Evolutionary conservation across 768 basidiomycete species (phyloP).

Genomic region (Aureoboletus auriporus): DNA sequence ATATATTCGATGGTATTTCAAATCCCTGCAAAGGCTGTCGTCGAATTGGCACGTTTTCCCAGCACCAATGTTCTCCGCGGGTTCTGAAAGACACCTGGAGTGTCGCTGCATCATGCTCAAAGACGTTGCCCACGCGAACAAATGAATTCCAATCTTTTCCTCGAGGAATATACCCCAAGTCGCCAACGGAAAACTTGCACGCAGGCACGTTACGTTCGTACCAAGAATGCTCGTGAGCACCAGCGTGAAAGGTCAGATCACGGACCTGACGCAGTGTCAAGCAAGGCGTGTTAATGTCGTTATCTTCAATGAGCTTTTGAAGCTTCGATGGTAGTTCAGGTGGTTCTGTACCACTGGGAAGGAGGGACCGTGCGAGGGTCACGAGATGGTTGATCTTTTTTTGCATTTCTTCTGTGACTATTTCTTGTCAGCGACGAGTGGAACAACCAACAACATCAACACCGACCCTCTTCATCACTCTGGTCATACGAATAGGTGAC

Average conservation of each 20-base stretch:
- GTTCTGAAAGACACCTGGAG: conserved; percentile 22
- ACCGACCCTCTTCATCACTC: conserved; percentile 21
- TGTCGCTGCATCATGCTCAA: conserved; percentile 25
- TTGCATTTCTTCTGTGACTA: conserved; percentile 33
- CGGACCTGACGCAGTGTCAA: conserved; percentile 37
- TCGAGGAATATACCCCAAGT: conserved; percentile 40
- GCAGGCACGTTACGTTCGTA: conserved; percentile 37
- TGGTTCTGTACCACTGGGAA: conserved; percentile 34
- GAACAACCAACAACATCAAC: too few relatives aligned
- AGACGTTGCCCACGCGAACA: conserved; percentile 36
- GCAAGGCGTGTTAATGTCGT: conserved; percentile 23
- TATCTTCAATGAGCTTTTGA: conserved; percentile 32
- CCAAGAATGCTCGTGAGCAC: conserved; percentile 39
- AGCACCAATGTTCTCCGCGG: conserved; percentile 34
- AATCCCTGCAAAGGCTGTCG: conserved; percentile 33
- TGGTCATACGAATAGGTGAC: conserved; percentile 24
- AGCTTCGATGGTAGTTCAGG: conserved; percentile 29
- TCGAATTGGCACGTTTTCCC: conserved; percentile 31
- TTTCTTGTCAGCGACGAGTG: conserved; percentile 1
- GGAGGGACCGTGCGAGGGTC: conserved; percentile 35
- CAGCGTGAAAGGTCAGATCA: conserved; percentile 32
- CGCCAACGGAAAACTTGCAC: conserved; percentile 39
- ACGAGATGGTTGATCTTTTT: conserved; percentile 40
- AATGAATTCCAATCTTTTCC: conserved; percentile 37
- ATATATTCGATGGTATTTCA: conserved; percentile 28